Evolutionary conservation across 352 stramenopile species (phyloP).

Genomic region (Phytophthora idaei): DNA sequence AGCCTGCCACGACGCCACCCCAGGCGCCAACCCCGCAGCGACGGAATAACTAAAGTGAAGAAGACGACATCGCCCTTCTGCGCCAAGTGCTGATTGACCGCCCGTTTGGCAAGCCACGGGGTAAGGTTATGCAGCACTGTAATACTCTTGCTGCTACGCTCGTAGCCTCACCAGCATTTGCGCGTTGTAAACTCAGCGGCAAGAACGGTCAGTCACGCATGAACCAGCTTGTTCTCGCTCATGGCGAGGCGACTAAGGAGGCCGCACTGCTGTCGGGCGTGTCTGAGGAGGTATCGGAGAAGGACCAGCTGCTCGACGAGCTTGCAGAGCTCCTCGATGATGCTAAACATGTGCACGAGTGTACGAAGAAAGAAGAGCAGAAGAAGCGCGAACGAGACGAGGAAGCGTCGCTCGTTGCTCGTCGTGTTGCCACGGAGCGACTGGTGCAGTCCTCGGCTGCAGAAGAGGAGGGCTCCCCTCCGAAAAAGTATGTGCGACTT

Average conservation of each 20-base stretch:
- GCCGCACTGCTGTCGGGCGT: background rate
- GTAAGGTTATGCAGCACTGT: background rate
- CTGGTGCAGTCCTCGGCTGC: background rate
- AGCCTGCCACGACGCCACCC: background rate
- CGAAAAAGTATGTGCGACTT: no score
- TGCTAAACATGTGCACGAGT: background rate
- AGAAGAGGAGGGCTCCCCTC: no score
- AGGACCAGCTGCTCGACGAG: no score
- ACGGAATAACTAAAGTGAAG: background rate
- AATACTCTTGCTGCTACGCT: background rate
- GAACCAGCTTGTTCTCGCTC: background rate
- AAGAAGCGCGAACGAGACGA: background rate
- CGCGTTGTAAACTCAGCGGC: background rate
- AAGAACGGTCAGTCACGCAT: background rate
- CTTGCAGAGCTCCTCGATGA: background rate
- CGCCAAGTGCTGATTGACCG: background rate
- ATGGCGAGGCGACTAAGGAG: background rate
- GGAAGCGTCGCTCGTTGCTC: background rate
- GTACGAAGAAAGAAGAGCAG: background rate
- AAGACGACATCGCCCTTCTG: background rate
- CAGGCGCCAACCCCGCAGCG: background rate
- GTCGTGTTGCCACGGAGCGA: background rate
- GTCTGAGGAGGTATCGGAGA: background rate
- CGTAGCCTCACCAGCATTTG: background rate
- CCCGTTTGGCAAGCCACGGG: background rate